Percentiles rank a stretch among this genome's conserved stretches.
Conservation (phyloP, 2,329 filamentous ascomycete genomes). For the Claviceps purpurea region DNA sequence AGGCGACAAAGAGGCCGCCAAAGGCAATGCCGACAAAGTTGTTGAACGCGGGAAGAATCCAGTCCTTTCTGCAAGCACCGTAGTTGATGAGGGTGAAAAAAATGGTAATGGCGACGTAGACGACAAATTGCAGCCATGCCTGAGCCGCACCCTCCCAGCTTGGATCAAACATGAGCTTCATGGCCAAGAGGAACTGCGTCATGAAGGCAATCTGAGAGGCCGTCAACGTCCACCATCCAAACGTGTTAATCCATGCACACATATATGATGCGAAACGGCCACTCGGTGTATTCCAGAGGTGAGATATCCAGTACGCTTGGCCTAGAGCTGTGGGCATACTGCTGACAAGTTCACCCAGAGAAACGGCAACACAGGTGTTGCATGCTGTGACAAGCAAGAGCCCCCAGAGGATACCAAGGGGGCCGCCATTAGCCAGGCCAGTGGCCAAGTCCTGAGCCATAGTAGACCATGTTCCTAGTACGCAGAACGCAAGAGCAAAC, state of each 20-base stretch:
- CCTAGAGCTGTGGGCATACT: constrained; percentile 47
- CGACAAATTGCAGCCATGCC: constrained; percentile 42
- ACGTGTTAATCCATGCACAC: constrained; percentile 47
- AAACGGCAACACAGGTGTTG: constrained; percentile 39
- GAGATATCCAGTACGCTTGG: constrained; percentile 41
- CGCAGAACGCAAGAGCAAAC: constrained; percentile 42
- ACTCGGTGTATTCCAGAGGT: constrained; percentile 20
- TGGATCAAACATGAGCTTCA: constrained; percentile 38
- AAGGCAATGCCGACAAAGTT: constrained; percentile 42
- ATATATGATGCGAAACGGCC: constrained; percentile 41
- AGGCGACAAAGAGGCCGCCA: constrained; percentile 35
- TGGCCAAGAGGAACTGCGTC: constrained; percentile 42
- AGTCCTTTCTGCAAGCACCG: constrained; percentile 31
- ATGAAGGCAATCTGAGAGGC: constrained; percentile 45
- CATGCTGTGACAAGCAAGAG: constrained; percentile 37
- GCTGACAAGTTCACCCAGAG: constrained; percentile 41
- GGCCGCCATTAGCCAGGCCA: constrained; percentile 40
- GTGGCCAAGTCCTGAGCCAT: constrained; percentile 35
- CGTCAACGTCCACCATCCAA: constrained; percentile 44
- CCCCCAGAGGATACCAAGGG: constrained; percentile 42
- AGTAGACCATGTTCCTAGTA: constrained; percentile 44
- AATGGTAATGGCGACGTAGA: constrained; percentile 37
- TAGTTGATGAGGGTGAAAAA: constrained; percentile 36
- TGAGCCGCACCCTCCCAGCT: constrained; percentile 29
- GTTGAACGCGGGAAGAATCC: constrained; percentile 34